Evolutionary conservation across 345 rosid species (phyloP), one percentile per base, ranked within the genome.

Genomic region (Diplotaxis tenuifolia): DNA sequence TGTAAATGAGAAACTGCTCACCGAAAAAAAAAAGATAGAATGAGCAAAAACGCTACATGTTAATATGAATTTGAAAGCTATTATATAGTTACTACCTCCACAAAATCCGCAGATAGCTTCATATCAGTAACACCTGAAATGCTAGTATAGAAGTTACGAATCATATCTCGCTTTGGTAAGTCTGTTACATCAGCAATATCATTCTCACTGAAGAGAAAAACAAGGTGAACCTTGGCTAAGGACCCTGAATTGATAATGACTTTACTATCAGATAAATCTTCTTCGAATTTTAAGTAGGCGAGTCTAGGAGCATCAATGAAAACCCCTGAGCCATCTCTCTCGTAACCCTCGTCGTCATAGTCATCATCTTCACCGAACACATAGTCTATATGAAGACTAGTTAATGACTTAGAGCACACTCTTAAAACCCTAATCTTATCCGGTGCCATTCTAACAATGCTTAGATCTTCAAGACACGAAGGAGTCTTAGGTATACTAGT

Each of bases 401-500:
- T 34, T 19, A 73, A 28, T n/a, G 76, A 27, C 29, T 38, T 55
- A 42, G 76, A 73, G 45, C 0, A 29, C 64, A 73, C 76, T 27
- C 65, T 42, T 38, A 64, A 6, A 28, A 73, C 45, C 49, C 14
- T 55, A 2, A 47, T 47, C 20, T 7, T 54, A 9, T 73, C 76
- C 0, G 31, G 2, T 25, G 38, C 12, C 70, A 63, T 73, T 42
- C 76, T 65, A 54, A 20, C 8, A 14, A 73, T 64, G 65, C 7
- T 73, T 52, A 64, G 29, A 65, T 73, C 71, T 28, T 73, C 32
- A 2, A 73, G 76, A 73, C 76, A 0, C 60, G 31, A 6, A 55
- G 65, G 45, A 73, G 64, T 64, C 70, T 40, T 18, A 73, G 52
- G 7, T 40, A 5, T 0, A 38, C 57, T n/a, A n/a, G n/a, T n/a